Percentiles rank a stretch among this genome's conserved stretches.
phyloP scores from a whole-genome alignment of 768 basidiomycete genomes.

The Leucosporidium creatinivorum region DNA sequence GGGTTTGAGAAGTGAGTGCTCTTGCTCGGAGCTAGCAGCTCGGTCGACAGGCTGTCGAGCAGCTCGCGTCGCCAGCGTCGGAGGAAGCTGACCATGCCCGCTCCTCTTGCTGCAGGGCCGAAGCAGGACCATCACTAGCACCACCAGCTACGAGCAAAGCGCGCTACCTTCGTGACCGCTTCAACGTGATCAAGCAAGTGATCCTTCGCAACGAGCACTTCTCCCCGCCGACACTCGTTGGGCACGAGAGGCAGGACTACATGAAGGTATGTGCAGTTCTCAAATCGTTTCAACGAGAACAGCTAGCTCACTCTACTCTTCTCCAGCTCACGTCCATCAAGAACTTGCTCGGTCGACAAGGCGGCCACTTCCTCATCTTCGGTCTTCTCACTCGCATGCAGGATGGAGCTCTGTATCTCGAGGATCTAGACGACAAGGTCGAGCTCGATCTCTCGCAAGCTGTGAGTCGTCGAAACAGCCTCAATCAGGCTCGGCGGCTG shows the following conservation, averaged over 20 bases:
- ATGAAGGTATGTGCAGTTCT: slow-evolving; percentile 66
- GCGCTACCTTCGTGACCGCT: slow-evolving; percentile 68
- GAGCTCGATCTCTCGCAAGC: slow-evolving; percentile 79
- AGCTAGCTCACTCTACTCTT: too few species aligned
- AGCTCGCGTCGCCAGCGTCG: neutral
- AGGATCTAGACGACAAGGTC: slow-evolving; percentile 87
- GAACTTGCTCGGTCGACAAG: slow-evolving; percentile 82
- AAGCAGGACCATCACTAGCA: slow-evolving; percentile 58
- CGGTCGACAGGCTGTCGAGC: neutral
- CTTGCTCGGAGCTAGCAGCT: neutral
- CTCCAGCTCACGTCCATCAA: slow-evolving; percentile 93
- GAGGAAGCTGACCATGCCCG: neutral
- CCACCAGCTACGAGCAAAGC: slow-evolving; percentile 78
- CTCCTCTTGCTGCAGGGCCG: slow-evolving; percentile 44
- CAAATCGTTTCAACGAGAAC: too few species aligned
- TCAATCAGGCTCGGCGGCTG: neutral
- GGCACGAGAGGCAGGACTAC: slow-evolving; percentile 71
- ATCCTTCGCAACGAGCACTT: slow-evolving; percentile 95
- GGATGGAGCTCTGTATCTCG: slow-evolving; percentile 81
- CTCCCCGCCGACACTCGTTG: slow-evolving; percentile 82
- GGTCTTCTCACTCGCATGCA: slow-evolving; percentile 86
- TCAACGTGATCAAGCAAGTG: slow-evolving; percentile 86
- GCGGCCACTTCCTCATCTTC: slow-evolving; percentile 81
- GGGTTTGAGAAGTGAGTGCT: slow-evolving; percentile 73
- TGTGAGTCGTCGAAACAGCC: slow-evolving; percentile 47